phyloP scores from a whole-genome alignment of 2,329 filamentous ascomycete genomes.

The Pseudogymnoascus sp. region DNA sequence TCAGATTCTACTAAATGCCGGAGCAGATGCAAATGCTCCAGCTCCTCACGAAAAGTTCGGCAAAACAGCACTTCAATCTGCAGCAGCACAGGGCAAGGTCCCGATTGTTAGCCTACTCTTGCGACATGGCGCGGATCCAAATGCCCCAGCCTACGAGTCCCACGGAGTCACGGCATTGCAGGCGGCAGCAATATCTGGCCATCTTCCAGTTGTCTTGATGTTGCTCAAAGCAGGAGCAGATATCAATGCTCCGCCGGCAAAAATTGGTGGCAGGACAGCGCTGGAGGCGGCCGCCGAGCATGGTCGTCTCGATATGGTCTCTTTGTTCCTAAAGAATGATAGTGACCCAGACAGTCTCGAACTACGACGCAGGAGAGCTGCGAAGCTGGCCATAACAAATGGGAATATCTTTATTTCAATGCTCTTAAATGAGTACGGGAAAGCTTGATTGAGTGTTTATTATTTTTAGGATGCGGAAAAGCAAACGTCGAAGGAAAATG shows the following conservation, averaged over 20 bases:
- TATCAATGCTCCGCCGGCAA: slow-evolving; percentile 13
- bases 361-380: not conserved
- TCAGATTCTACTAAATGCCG: too few relatives aligned
- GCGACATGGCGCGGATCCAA: slow-evolving; percentile 14
- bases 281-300: slow-evolving; percentile 14
- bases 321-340: slow-evolving; percentile 11
- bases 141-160: slow-evolving; percentile 9
- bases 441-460: not conserved
- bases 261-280: slow-evolving; percentile 12
- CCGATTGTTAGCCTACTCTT: slow-evolving; percentile 14
- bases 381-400: not conserved
- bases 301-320: slow-evolving; percentile 13
- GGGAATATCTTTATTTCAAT: not conserved
- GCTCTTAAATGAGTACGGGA: not conserved
- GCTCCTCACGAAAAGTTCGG: not conserved
- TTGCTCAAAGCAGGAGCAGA: slow-evolving; percentile 16
- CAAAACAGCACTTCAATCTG: slow-evolving; percentile 16
- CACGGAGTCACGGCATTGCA: slow-evolving; percentile 15
- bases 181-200: slow-evolving; percentile 11
- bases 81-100: not conserved
- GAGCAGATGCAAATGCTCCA: too few relatives aligned
- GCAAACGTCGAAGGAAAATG: not conserved
- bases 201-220: slow-evolving; percentile 7
- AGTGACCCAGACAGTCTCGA: not conserved
- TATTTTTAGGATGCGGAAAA: not conserved